Evolutionary conservation across 2,329 filamentous ascomycete species (phyloP).

Genomic region (Cadophora sp.): DNA sequence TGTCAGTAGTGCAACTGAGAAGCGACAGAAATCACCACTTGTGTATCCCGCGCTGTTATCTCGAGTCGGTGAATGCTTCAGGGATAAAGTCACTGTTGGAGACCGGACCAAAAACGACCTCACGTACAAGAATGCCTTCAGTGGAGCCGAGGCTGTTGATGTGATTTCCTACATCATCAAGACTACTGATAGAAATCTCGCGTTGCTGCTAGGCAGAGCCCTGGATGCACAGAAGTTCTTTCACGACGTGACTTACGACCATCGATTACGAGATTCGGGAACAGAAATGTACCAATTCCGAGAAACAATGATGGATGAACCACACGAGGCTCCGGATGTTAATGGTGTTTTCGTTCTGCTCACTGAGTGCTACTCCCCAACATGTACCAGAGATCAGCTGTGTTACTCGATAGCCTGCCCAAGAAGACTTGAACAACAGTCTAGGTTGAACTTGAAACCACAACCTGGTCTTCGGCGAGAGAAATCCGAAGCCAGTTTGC

Average conservation of each 20-base stretch:
- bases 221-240: slow-evolving; percentile 99
- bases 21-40: slow-evolving; percentile 68
- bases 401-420: slow-evolving; percentile 99
- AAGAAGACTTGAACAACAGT: slow-evolving; percentile 90
- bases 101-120: slow-evolving; percentile 96
- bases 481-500: slow-evolving; percentile 73
- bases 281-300: slow-evolving; percentile 97
- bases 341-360: slow-evolving; percentile 97
- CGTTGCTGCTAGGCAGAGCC: slow-evolving; percentile 86
- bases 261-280: slow-evolving; percentile 90
- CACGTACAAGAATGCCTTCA: slow-evolving; percentile 97
- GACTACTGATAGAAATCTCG: slow-evolving; percentile 93
- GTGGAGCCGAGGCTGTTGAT: slow-evolving; percentile 93
- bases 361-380: slow-evolving; percentile 97
- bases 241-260: slow-evolving; percentile 98
- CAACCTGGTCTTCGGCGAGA: slow-evolving; percentile 78
- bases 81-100: slow-evolving; percentile 82
- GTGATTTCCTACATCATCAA: slow-evolving; percentile 96
- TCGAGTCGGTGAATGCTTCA: slow-evolving; percentile 91
- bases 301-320: slow-evolving; percentile 86
- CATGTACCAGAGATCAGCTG: slow-evolving; percentile 91
- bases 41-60: slow-evolving; percentile 95
- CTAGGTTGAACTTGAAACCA: slow-evolving; percentile 89
- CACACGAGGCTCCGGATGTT: slow-evolving; percentile 74
- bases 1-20: slow-evolving; percentile 42